A percentile compares a stretch with the other conserved stretches of the same genome.
Conservation (phyloP, 2,329 filamentous ascomycete genomes). For the Chaetomium olivaceum region DNA sequence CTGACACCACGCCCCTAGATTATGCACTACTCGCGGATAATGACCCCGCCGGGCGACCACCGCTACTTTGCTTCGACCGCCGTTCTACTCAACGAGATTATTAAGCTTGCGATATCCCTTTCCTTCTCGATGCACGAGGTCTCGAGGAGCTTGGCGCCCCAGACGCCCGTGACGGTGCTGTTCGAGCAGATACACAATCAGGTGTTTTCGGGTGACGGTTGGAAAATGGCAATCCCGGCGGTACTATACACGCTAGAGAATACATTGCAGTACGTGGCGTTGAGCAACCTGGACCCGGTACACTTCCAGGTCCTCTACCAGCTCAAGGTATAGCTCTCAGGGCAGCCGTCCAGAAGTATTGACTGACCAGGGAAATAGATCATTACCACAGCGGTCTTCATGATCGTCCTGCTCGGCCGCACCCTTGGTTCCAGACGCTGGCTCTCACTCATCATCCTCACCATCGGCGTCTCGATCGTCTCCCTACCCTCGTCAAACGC, state of each 20-base stretch:
- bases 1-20: conserved; percentile 53
- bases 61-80: conserved; percentile 93
- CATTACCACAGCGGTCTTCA: conserved; percentile 84
- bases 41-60: conserved; percentile 80
- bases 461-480: conserved; percentile 80
- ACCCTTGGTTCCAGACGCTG: conserved; percentile 73
- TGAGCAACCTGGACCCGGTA: conserved; percentile 87
- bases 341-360: not conserved
- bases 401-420: conserved; percentile 72
- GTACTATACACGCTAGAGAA: conserved; percentile 89
- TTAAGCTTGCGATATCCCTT: conserved; percentile 84
- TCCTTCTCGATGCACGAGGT: conserved; percentile 87
- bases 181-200: conserved; percentile 76
- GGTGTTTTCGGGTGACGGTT: conserved; percentile 87
- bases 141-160: conserved; percentile 72
- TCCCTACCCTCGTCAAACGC: conserved; percentile 68
- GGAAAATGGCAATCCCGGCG: conserved; percentile 91
- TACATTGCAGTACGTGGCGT: conserved; percentile 86
- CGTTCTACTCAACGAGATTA: conserved; percentile 87
- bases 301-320: conserved; percentile 94
- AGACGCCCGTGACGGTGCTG: conserved; percentile 76
- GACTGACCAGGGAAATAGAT: conserved; percentile 53
- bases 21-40: conserved; percentile 92
- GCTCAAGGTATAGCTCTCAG: conserved; percentile 63
- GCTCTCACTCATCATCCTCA: conserved; percentile 76